Evolutionary conservation across 2,329 filamentous ascomycete species (phyloP).

Genomic region (Venturia carpophila): DNA sequence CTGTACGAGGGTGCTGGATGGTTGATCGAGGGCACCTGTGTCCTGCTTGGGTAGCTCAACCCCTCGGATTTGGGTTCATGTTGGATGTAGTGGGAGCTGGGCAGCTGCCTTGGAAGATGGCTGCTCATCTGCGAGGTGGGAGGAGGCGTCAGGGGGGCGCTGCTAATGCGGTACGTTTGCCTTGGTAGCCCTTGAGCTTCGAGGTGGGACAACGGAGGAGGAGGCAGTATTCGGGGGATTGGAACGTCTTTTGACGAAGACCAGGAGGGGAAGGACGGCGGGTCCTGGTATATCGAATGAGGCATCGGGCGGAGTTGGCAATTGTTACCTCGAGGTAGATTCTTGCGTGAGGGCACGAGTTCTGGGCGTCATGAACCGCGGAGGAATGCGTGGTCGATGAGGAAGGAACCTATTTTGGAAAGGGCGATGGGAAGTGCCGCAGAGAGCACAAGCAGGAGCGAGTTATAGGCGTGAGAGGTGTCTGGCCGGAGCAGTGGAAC

Average conservation of each 20-base stretch:
- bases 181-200: background rate
- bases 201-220: slow-evolving; percentile 4
- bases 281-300: background rate
- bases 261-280: background rate
- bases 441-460: slow-evolving; percentile 4
- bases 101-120: background rate
- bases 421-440: background rate
- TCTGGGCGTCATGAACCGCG: background rate
- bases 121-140: slow-evolving; percentile 1
- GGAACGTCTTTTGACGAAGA: slow-evolving; percentile 1
- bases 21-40: background rate
- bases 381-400: background rate
- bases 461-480: background rate
- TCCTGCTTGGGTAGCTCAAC: background rate
- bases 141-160: slow-evolving; percentile 4
- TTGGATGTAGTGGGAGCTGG: background rate
- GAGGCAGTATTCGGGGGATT: background rate
- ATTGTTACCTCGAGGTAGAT: background rate
- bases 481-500: background rate
- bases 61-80: background rate
- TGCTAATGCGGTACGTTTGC: background rate
- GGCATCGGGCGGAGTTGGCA: background rate
- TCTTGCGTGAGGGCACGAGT: background rate
- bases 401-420: slow-evolving; percentile 8
- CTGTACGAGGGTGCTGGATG: background rate